These are phyloP conservation scores for Gossypium mustelinum DNA, from an alignment of 345 rosid genomes.

Conservation along the genomic window DNA sequence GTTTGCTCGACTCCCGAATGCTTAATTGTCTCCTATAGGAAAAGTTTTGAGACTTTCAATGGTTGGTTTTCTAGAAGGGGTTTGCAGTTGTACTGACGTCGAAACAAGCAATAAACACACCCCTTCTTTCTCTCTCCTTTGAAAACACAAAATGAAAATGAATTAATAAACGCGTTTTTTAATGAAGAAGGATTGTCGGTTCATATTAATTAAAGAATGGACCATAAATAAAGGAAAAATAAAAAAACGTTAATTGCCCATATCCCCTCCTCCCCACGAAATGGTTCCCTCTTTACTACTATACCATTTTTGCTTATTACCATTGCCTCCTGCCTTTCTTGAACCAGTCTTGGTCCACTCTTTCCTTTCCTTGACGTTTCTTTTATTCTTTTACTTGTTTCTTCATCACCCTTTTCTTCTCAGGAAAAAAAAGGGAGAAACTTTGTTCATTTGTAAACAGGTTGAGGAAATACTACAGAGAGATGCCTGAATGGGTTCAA, in stretches of 20 bases:
- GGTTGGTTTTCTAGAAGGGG: constrained; percentile 23
- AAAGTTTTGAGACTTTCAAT: not conserved
- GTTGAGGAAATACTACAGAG: constrained; percentile 11
- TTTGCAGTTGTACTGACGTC: not conserved
- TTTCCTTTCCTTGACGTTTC: constrained; percentile 12
- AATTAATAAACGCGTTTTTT: constrained; percentile 2
- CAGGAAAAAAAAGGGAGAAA: not conserved
- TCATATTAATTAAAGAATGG: constrained; percentile 14
- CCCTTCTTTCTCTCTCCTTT: constrained; percentile 3
- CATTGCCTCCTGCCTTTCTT: constrained; percentile 29
- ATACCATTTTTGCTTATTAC: constrained; percentile 7
- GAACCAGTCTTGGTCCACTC: constrained; percentile 52
- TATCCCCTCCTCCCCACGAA: not conserved
- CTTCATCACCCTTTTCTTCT: constrained; percentile 9
- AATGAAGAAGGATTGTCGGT: constrained; percentile 24
- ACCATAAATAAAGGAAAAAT: not conserved
- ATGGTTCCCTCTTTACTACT: not conserved
- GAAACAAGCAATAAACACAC: not conserved
- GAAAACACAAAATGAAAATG: not conserved
- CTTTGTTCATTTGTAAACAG: not conserved
- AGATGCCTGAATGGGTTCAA: constrained; percentile 41
- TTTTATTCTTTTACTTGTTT: not conserved
- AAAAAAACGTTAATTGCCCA: constrained; percentile 3
- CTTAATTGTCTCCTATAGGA: constrained; percentile 5
- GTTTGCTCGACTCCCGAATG: not conserved